Base-by-base conservation (phyloP, 345 rosid species). In the thale cress (Arabidopsis thaliana) region DNA sequence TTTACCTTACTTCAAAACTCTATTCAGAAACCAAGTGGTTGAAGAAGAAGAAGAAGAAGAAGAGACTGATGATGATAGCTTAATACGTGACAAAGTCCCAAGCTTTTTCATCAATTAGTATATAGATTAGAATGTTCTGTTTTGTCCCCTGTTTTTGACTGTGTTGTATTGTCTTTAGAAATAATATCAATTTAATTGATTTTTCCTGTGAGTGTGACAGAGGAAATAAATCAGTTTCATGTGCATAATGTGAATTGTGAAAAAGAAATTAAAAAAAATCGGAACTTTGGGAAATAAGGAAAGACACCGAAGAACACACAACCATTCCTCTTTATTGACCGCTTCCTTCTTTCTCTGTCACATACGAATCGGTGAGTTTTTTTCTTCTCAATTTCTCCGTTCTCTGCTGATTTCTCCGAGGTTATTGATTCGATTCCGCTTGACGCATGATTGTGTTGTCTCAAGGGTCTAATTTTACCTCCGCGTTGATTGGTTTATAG, bases 1-100 rank as follows among this genome's bases (percentile, higher is more conserved):
- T 67, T 87, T 95, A 65, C 98, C 99, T 2, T 86, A 88, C 84
- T 85, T 95, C 64, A 92, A 92, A 81, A 81, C 87, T 66, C 87
- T 95, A 4, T 95, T 92, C 56, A 90, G 73, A 82, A 83, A 95
- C 66, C 93, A 87, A 66, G 71, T 86, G 74, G 59, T 72, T 0
- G 83, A 80, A 23, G 95, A 89, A 16, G 83, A 76, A n/a, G 93
- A 16, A 16, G 20, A 90, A 7, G 91, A 85, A 74, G 93, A 91
- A 67, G 79, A 79, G 4, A 85, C 81, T 30, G 95, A 88, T 46
- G 83, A 67, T 6, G 83, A 68, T 63, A 80, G 82, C 51, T 51
- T 46, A 10, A 76, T 51, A 36, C 60, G 33, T 10, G 76, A 36
- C 59, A 64, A 77, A 77, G 67, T 64, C 61, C 38, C 72, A 2